Percentiles rank a stretch among this genome's conserved stretches.
These are phyloP conservation scores for Fraxinus dipetala DNA, from an alignment of 305 asterid genomes.

Conservation along the genomic window DNA sequence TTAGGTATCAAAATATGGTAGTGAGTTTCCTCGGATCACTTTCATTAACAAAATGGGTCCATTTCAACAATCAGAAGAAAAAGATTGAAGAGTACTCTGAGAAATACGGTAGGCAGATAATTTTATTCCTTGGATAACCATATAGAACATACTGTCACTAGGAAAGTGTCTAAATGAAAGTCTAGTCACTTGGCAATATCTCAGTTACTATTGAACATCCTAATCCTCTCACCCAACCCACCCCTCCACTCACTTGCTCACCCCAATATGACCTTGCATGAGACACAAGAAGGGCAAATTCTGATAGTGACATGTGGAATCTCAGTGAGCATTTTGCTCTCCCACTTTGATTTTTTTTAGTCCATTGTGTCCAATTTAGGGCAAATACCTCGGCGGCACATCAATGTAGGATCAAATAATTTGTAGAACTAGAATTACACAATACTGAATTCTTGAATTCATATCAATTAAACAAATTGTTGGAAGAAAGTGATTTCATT, in stretches of 20 bases:
- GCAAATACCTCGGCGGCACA: not conserved
- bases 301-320: not conserved
- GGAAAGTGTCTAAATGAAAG: not conserved
- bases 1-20: not conserved
- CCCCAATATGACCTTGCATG: not conserved
- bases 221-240: not conserved
- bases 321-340: not conserved
- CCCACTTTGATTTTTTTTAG: not conserved
- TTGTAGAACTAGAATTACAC: not conserved
- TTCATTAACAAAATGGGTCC: not conserved
- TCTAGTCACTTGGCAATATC: not conserved
- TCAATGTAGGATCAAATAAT: not conserved
- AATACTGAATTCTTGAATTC: not conserved
- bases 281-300: not conserved
- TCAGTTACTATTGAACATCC: not conserved
- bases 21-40: not conserved
- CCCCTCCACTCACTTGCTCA: not conserved
- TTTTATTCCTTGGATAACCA: not conserved
- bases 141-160: not conserved
- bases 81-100: not conserved
- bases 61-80: not conserved
- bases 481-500: not conserved
- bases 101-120: not conserved
- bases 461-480: not conserved
- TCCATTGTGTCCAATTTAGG: not conserved